phyloP scores from a whole-genome alignment of 805 yeast species.

The Lachancea cidri region DNA sequence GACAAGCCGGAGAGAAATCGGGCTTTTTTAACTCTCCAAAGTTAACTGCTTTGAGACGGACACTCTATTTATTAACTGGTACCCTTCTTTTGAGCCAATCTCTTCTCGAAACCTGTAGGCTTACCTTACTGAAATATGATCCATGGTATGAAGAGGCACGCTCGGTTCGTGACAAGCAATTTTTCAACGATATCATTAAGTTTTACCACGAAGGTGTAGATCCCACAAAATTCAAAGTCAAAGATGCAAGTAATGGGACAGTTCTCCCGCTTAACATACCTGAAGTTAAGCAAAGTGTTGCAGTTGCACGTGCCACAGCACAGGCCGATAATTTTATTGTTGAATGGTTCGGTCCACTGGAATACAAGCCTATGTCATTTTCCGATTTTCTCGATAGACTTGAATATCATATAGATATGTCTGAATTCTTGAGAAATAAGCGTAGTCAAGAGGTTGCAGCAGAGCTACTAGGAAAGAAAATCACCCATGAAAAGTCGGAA shows the following conservation, averaged over 20 bases:
- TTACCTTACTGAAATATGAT: constrained; percentile 43
- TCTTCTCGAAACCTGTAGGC: constrained; percentile 50
- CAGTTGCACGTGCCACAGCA: constrained; percentile 39
- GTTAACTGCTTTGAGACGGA: constrained; percentile 29
- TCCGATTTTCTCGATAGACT: constrained; percentile 34
- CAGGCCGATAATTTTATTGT: constrained; percentile 44
- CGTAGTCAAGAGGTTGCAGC: constrained; percentile 17
- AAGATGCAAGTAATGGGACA: constrained; percentile 29
- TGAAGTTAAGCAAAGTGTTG: constrained; percentile 34
- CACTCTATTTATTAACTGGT: constrained; percentile 38
- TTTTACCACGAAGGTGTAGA: constrained; percentile 34
- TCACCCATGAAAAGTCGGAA: constrained; percentile 16
- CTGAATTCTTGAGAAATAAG: constrained; percentile 22
- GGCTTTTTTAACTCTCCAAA: constrained; percentile 24
- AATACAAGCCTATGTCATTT: constrained; percentile 47
- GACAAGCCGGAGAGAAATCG: constrained; percentile 15
- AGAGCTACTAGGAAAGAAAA: constrained; percentile 12
- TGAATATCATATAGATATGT: constrained; percentile 30
- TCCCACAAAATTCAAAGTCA: constrained; percentile 30
- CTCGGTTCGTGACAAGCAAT: constrained; percentile 41
- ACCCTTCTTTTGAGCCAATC: constrained; percentile 46
- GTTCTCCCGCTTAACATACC: constrained; percentile 26
- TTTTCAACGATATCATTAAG: constrained; percentile 31
- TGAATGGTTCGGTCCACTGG: constrained; percentile 65
- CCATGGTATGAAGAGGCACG: constrained; percentile 73